Percentiles rank a stretch among this genome's conserved stretches.
phyloP scores from a whole-genome alignment of 352 stramenopile genomes.

The Phytophthora nicotianae region DNA sequence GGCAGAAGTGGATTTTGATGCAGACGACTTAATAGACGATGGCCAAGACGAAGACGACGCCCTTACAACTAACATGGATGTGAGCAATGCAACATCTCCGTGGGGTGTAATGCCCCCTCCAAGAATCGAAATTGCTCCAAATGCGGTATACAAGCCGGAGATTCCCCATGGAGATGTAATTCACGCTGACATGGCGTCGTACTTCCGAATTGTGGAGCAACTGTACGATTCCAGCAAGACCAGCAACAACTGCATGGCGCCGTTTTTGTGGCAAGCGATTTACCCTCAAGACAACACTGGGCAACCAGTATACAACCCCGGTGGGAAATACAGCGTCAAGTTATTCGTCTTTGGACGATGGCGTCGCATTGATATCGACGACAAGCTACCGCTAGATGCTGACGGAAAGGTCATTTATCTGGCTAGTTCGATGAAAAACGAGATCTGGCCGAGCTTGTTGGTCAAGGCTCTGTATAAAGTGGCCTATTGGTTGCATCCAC shows the following conservation, averaged over 20 bases:
- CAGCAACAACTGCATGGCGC: not conserved
- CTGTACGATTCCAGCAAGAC: slow-evolving; percentile 38
- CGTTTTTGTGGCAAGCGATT: slow-evolving; percentile 77
- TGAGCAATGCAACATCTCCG: slow-evolving; percentile 48
- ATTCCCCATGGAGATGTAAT: slow-evolving; percentile 69
- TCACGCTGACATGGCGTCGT: slow-evolving; percentile 67
- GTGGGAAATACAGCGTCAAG: slow-evolving; percentile 79
- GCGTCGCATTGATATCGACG: slow-evolving; percentile 74
- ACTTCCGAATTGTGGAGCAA: slow-evolving; percentile 70
- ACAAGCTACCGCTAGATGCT: slow-evolving; percentile 62
- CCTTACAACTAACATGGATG: slow-evolving; percentile 18
- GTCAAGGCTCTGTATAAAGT: slow-evolving; percentile 82
- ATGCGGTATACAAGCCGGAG: slow-evolving; percentile 60
- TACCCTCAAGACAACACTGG: slow-evolving; percentile 63
- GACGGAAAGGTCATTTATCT: slow-evolving; percentile 58
- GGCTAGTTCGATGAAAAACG: slow-evolving; percentile 59
- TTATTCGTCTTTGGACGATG: slow-evolving; percentile 77
- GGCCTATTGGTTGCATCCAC: slow-evolving; percentile 47
- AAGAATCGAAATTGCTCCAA: slow-evolving; percentile 60
- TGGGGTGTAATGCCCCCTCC: slow-evolving; percentile 58
- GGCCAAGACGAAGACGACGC: slow-evolving; percentile 62
- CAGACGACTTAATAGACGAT: slow-evolving; percentile 76
- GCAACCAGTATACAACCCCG: slow-evolving; percentile 63
- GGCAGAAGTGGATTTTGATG: slow-evolving; percentile 62
- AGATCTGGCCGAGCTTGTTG: slow-evolving; percentile 73